A percentile compares a stretch with the other conserved stretches of the same genome.
Conservation (phyloP, 2,329 filamentous ascomycete genomes). For the Neopestalotiopsis sp. region DNA sequence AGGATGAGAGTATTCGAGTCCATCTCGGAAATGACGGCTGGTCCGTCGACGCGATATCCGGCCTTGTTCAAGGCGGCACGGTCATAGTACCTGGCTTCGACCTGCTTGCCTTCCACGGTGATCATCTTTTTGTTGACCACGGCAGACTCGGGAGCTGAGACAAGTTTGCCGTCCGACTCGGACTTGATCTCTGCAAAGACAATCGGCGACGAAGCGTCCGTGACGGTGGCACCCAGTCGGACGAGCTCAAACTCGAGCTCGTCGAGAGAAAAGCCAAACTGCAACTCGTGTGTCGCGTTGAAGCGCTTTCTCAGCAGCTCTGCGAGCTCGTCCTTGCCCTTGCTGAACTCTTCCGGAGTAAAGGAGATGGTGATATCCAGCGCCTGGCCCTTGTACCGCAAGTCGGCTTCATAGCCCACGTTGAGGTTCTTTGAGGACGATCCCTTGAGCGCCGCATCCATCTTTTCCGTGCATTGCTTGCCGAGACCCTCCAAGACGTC, state of each 20-base stretch:
- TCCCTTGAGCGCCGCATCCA: conserved; percentile 42
- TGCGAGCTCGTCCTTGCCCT: conserved; percentile 36
- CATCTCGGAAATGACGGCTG: conserved; percentile 55
- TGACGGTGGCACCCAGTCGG: conserved; percentile 49
- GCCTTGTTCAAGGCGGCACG: conserved; percentile 45
- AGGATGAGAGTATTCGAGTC: conserved; percentile 57
- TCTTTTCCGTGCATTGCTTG: conserved; percentile 41
- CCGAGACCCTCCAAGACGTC: conserved; percentile 41
- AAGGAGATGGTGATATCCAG: conserved; percentile 43
- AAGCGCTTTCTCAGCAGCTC: conserved; percentile 44
- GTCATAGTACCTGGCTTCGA: conserved; percentile 50
- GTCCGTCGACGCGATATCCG: conserved; percentile 46
- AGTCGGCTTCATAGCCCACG: conserved; percentile 47
- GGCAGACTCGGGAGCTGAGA: conserved; percentile 39
- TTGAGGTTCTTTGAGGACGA: conserved; percentile 35
- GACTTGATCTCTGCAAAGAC: conserved; percentile 38
- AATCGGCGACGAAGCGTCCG: conserved; percentile 47
- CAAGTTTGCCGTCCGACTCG: conserved; percentile 20
- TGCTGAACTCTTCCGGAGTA: conserved; percentile 37
- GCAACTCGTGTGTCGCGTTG: conserved; percentile 47
- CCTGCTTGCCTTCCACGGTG: conserved; percentile 43
- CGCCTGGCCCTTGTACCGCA: conserved; percentile 54
- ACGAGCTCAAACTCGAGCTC: conserved; percentile 53
- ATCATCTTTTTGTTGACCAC: conserved; percentile 45
- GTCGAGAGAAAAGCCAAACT: conserved; percentile 50